Evolutionary conservation across 1,284 basidiomycete species (phyloP).

Genomic region (Ganoderma sinense): DNA sequence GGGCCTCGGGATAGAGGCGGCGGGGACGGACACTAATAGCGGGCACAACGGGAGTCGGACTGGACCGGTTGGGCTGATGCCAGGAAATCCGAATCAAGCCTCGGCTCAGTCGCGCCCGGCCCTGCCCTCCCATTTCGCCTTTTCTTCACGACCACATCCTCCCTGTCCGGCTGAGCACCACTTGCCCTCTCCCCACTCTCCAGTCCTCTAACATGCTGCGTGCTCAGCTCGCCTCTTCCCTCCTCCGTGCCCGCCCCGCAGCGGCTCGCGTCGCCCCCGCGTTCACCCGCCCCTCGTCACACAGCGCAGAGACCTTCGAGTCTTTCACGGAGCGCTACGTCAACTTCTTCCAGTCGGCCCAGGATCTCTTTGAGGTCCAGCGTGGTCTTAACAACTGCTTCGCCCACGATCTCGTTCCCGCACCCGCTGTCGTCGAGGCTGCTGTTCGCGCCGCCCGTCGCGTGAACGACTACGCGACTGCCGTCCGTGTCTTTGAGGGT

Average conservation of each 20-base stretch:
- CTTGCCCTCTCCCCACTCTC: conserved; percentile 24
- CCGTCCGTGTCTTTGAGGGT: conserved; percentile 94
- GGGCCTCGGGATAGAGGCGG: neutral
- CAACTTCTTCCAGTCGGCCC: conserved; percentile 90
- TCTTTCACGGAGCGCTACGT: conserved; percentile 94
- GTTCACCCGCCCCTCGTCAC: conserved; percentile 59
- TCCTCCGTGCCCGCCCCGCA: conserved; percentile 62
- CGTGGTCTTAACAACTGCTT: conserved; percentile 99
- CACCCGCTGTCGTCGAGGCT: conserved; percentile 88
- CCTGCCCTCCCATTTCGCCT: conserved; percentile 33
- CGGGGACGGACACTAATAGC: neutral
- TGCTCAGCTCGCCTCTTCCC: conserved; percentile 57
- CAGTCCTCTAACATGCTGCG: conserved; percentile 43
- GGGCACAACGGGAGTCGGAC: conserved; percentile 33
- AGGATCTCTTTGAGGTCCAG: conserved; percentile 97
- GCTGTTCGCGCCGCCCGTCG: conserved; percentile 90
- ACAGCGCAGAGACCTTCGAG: conserved; percentile 93
- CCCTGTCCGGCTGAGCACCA: conserved; percentile 13
- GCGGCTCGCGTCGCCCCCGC: conserved; percentile 47
- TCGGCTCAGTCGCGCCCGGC: conserved; percentile 38
- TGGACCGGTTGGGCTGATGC: conserved; percentile 39
- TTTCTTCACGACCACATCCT: conserved; percentile 36
- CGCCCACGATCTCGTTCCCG: conserved; percentile 96
- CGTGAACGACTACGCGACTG: conserved; percentile 97
- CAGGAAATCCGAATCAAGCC: conserved; percentile 22